Base-by-base conservation (phyloP, 768 basidiomycete species). In the Rhizopogon sp. region DNA sequence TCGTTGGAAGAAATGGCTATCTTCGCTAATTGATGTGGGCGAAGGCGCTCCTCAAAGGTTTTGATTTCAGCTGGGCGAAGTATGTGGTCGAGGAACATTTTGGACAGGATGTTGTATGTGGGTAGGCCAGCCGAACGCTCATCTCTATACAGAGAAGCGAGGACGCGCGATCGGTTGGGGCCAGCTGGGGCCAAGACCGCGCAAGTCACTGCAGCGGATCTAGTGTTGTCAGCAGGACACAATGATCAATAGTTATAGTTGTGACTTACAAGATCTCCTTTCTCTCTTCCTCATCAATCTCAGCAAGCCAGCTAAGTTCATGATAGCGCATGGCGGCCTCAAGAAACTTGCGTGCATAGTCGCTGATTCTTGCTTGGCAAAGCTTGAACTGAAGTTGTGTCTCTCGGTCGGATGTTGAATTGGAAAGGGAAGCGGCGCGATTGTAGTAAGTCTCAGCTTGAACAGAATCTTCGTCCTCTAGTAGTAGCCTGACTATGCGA, bases 401-500 rank as follows among this genome's bases (percentile, higher is more conserved):
- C 66, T 88, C 90, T 62, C 83, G 85, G 72, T 98, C 85, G 14
- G 76, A 77, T 39, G 88, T 83, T 14, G 86, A 83, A 67, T 93
- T 89, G 22, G 92, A 85, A 20, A 98, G 81, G 20, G 94, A 81
- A 1, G 93, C 91, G 17, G 97, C 97, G 53, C 97, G 90, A 65
- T 95, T 96, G 70, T 96, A 96, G 72, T 94, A 98, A 2, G 93
- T 91, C 68, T 98, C 96, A n/a, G 97, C 97, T 70, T 94, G 91
- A 2, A 95, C 88, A 4, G 91, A 93, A 65, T 99, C 96, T 67
- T 96, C 94, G 53, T 97, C 94, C 74, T 99, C 96, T 35, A 99
- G 79, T 17, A 97, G 79, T 5, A 98, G 79, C 16, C 97, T 87
- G 51, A 98, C 91, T 60, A 98, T 96, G 55, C 95, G 88, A 56